Base-by-base conservation (phyloP, 169 alveolate genomes). In the Eimeria tenella region DNA sequence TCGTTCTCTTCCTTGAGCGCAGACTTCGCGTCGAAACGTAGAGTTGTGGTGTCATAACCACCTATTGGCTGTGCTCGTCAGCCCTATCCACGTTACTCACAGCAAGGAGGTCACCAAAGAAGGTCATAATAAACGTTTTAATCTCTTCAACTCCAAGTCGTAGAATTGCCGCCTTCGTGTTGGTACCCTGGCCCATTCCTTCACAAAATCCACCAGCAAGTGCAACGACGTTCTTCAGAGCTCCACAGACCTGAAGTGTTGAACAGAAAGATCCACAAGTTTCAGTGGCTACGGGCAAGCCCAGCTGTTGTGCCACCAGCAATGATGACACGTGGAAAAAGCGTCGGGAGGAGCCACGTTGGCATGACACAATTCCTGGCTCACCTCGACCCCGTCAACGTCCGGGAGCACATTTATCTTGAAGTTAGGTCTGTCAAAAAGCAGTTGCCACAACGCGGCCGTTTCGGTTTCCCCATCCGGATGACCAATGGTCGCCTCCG, bases 191-290 rank as follows among this genome's bases (percentile, higher is more conserved):
- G 23, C 98, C 98, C 87, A 98, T 96, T 19, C 99, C 99, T 86
- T 98, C 99, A 83, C 99, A 97, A 97, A 98, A 97, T 31, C 99
- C 99, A 58, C 98, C 99, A 9, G 99, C 98, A 23, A 98, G 94
- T 25, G 99, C 99, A 19, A 98, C 97, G 58, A 98, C 97, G 93
- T 98, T 98, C 95, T 98, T 98, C 91, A 98, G 74, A n/a, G 99
- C 99, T 19, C 99, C 99, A 86, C 98, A 98, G 21, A 95, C 86
- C 96, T 94, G 90, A 74, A 75, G 56, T 13, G 73, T 21, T 55
- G 25, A 13, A 55, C 17, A 42, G 3, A 55, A n/a, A 15, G 11
- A 55, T 53, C 11, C 1, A 81, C 19, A 23, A 50, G 25, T 25
- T 81, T 55, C 7, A 81, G 50, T 23, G n/a, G 42, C n/a, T 17